Percentiles rank a stretch among this genome's conserved stretches.
Conservation (phyloP, 495 filamentous ascomycete species). For the Penicillium bialowiezense region DNA sequence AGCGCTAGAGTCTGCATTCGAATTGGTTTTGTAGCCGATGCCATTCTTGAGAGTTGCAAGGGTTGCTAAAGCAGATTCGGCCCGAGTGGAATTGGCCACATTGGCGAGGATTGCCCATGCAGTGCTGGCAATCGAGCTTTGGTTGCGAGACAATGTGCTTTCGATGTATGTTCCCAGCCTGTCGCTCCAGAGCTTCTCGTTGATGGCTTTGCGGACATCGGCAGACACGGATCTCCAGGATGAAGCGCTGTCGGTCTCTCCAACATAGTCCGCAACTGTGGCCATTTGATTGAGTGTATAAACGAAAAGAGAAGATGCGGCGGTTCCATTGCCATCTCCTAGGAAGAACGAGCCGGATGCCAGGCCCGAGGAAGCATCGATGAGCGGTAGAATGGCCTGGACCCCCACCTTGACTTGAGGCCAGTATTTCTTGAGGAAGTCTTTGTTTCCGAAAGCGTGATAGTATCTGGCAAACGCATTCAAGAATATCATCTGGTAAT, state of each 20-base stretch:
- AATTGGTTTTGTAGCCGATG: conserved; percentile 16
- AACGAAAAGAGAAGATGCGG: background rate
- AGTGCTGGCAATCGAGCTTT: conserved; percentile 18
- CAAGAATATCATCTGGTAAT: conserved; percentile 13
- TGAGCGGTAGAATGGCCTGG: background rate
- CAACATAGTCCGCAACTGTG: conserved; percentile 4
- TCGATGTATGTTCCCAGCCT: conserved; percentile 20
- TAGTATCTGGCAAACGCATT: conserved; percentile 12
- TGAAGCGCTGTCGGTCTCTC: background rate
- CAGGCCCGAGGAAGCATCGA: background rate
- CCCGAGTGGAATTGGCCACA: conserved; percentile 21
- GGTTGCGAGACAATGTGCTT: conserved; percentile 9
- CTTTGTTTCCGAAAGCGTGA: conserved; percentile 2
- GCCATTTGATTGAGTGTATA: conserved; percentile 10
- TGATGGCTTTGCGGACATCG: conserved; percentile 17
- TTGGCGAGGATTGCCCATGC: conserved; percentile 29
- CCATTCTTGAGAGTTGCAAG: conserved; percentile 1
- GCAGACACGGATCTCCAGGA: background rate
- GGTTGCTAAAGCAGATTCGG: background rate
- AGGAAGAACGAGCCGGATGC: background rate
- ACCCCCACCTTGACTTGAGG: conserved; percentile 1
- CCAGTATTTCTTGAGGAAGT: conserved; percentile 7
- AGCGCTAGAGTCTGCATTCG: background rate
- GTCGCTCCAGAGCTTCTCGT: conserved; percentile 25
- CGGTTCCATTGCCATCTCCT: background rate